Evolutionary conservation across 176 grass and related monocot species (phyloP).

Genomic region (Saccharum officinarum): DNA sequence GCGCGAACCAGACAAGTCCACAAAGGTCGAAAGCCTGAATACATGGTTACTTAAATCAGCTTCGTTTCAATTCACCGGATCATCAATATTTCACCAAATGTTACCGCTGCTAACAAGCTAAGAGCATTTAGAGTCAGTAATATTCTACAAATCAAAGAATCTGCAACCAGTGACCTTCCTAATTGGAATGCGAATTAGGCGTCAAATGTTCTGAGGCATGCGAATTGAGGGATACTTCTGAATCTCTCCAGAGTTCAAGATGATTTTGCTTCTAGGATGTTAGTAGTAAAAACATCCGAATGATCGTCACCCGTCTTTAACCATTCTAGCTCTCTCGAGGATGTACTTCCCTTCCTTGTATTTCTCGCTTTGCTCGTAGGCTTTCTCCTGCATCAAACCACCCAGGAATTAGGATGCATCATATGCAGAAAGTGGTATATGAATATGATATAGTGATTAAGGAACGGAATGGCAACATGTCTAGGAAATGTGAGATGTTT

Average conservation of each 20-base stretch:
- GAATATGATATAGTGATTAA: neutral
- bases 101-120: neutral
- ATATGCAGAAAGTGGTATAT: neutral
- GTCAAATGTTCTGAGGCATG: neutral
- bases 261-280: neutral
- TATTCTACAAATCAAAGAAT: conserved; percentile 13
- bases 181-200: neutral
- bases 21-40: neutral
- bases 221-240: neutral
- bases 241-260: neutral
- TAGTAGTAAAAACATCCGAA: neutral
- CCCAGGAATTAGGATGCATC: neutral
- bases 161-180: neutral
- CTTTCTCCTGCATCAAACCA: conserved; percentile 56
- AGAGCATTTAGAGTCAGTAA: neutral
- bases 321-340: conserved; percentile 64
- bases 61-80: neutral
- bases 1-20: neutral
- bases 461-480: neutral
- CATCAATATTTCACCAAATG: neutral
- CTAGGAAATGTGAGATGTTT: neutral
- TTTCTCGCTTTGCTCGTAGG: conserved; percentile 65
- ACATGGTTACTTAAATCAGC: neutral
- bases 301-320: conserved; percentile 45
- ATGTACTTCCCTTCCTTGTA: conserved; percentile 83